Percentiles rank a stretch among this genome's conserved stretches.
These are phyloP conservation scores for Coemansia sp. DNA, from an alignment of 192 early-diverging fungal genomes.

Conservation along the genomic window DNA sequence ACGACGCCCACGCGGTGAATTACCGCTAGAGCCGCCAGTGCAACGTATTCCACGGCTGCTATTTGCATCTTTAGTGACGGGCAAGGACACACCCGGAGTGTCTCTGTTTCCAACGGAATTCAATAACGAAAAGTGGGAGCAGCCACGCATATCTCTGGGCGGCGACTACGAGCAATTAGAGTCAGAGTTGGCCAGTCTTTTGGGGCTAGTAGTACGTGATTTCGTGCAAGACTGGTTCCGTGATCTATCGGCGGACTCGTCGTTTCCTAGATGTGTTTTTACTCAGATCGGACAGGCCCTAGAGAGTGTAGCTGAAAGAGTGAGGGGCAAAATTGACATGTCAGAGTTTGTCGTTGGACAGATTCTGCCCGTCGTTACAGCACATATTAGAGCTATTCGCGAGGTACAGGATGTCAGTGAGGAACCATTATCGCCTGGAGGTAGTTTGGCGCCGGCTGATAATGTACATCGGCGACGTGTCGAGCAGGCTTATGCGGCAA, in stretches of 20 bases:
- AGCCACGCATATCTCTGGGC: constrained; percentile 1
- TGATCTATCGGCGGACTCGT: constrained; percentile 41
- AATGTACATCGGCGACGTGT: constrained; percentile 1
- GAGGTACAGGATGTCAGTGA: constrained; percentile 35
- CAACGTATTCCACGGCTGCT: constrained; percentile 27
- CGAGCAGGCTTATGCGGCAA: constrained; percentile 39
- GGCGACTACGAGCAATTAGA: constrained; percentile 5
- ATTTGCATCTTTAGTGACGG: constrained; percentile 12
- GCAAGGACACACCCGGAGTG: background rate
- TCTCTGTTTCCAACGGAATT: constrained; percentile 23
- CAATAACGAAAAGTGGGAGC: background rate
- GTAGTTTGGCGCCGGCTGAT: constrained; percentile 53
- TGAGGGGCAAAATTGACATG: constrained; percentile 55
- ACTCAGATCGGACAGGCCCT: constrained; percentile 31
- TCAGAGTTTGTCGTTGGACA: constrained; percentile 63
- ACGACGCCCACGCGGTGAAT: background rate
- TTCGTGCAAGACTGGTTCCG: constrained; percentile 56
- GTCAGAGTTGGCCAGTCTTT: constrained; percentile 1
- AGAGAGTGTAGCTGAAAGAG: constrained; percentile 32
- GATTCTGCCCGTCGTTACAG: constrained; percentile 71
- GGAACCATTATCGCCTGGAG: constrained; percentile 15
- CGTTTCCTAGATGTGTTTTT: constrained; percentile 46
- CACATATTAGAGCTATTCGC: constrained; percentile 67
- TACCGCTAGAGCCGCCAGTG: constrained; percentile 34
- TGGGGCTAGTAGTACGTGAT: constrained; percentile 48